These are phyloP conservation scores for Digitaria exilis DNA, from an alignment of 202 grass and related monocot genomes.

Conservation along the genomic window DNA sequence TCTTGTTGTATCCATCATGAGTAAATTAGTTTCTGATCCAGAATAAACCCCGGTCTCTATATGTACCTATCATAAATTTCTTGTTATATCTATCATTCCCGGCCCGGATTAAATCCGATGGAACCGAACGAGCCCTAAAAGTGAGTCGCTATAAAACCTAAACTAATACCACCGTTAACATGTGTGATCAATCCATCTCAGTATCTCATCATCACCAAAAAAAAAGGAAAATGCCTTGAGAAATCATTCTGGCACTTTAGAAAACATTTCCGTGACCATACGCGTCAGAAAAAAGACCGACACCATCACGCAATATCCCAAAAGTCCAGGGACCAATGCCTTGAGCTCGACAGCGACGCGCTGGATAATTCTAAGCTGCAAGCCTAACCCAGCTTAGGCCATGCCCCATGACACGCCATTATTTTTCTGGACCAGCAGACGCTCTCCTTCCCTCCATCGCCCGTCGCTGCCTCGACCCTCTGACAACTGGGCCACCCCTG, in stretches of 20 bases:
- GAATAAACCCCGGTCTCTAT: too few relatives aligned
- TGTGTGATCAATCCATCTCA: too few relatives aligned
- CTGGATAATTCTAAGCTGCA: slow-evolving; percentile 33
- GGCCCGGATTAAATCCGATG: too few relatives aligned
- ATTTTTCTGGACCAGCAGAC: slow-evolving; percentile 7
- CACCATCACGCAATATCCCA: slow-evolving; percentile 28
- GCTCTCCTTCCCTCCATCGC: slow-evolving; percentile 13
- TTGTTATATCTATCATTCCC: too few relatives aligned
- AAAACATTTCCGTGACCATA: background rate
- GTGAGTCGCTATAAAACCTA: background rate
- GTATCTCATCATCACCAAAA: background rate
- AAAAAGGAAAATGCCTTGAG: too few relatives aligned
- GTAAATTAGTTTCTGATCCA: too few relatives aligned
- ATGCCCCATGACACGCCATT: slow-evolving; percentile 19
- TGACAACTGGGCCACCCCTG: background rate
- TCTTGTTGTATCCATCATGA: too few relatives aligned
- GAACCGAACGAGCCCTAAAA: too few relatives aligned
- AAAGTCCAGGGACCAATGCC: slow-evolving; percentile 35
- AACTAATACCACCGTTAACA: background rate
- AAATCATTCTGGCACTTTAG: background rate
- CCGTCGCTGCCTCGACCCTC: background rate
- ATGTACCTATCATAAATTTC: too few relatives aligned
- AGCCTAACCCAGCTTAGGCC: background rate
- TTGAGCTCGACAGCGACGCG: too few relatives aligned
- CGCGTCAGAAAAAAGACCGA: background rate